Evolutionary conservation across 1,139 yeast genomes (phyloP).

Genomic region (Pichia cactophila): DNA sequence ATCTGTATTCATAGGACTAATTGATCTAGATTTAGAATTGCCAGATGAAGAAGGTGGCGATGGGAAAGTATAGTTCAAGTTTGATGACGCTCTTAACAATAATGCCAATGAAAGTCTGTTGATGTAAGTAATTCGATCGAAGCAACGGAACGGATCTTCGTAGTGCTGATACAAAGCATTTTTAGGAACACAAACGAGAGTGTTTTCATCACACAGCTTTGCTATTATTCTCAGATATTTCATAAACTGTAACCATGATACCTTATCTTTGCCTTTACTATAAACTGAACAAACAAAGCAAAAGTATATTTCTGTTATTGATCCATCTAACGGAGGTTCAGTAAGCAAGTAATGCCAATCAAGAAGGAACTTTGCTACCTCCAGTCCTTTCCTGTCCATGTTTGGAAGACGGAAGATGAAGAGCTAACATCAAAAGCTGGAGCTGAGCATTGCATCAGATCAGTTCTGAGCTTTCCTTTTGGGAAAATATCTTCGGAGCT

Average conservation of each 20-base stretch:
- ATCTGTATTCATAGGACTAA: not conserved
- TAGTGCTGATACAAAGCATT: conserved; percentile 17
- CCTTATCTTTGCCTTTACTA: conserved; percentile 26
- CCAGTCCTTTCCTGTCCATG: conserved; percentile 25
- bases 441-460: not conserved
- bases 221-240: conserved; percentile 21
- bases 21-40: not conserved
- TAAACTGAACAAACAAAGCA: conserved; percentile 25
- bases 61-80: not conserved
- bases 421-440: not conserved
- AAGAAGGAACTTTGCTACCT: conserved; percentile 23
- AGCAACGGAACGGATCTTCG: conserved; percentile 25
- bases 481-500: not conserved
- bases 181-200: conserved; percentile 20
- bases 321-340: conserved; percentile 26
- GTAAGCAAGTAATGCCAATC: conserved; percentile 25
- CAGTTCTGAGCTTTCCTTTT: not conserved
- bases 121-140: conserved; percentile 18
- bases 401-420: not conserved
- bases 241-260: conserved; percentile 27
- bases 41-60: not conserved
- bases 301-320: conserved; percentile 25
- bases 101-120: conserved; percentile 22
- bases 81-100: conserved; percentile 13
- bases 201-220: conserved; percentile 16